Evolutionary conservation across 495 filamentous ascomycete species (phyloP), one percentile per base, ranked within the genome.

Genomic region (Neurospora sp.): DNA sequence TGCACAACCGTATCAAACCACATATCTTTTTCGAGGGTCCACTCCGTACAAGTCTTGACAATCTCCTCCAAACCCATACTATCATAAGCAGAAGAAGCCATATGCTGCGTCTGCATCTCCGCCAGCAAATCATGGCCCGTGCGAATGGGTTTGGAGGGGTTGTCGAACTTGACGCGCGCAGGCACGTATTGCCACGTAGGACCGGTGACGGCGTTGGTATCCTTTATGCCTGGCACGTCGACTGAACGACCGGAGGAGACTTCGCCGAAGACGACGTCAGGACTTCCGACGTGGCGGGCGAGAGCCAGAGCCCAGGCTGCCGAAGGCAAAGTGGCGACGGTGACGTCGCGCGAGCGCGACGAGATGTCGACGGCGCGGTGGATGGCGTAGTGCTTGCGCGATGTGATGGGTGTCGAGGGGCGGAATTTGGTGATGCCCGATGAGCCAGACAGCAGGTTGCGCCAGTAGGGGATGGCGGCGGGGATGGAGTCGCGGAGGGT

Each of bases 221-320:
- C 80, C 27, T 79, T 71, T 0, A 91, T 76, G 12, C 80, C 79
- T 18, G 79, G 74, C 3, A 91, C 77, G 37, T 84, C 83, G 16
- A 85, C 83, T 88, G 23, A 35, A 5, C 91, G 87, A 4, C 91
- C 90, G 4, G 85, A 87, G 3, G 86, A 87, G 5, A 91, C 88
- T 69, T 86, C 80, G 46, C 90, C 90, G 74, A 92, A 92, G 3
- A 86, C 82, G 5, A 92, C 83, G 73, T 92, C 90, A 0, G 73
- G 40, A 2, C 76, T 82, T 0, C 72, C 40, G 6, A 88, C 82
- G 9, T 83, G 85, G 10, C 86, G 87, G 14, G 90, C 86, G 5
- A 92, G 84, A 2, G 86, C 78, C 0, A 91, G 66, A 0, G 90
- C 88, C 90, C 90, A 92, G 1, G 90, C 88, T 0, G 90, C 89